Base-by-base conservation (phyloP, 2,329 filamentous ascomycete genomes). In the Calonectria naviculata region DNA sequence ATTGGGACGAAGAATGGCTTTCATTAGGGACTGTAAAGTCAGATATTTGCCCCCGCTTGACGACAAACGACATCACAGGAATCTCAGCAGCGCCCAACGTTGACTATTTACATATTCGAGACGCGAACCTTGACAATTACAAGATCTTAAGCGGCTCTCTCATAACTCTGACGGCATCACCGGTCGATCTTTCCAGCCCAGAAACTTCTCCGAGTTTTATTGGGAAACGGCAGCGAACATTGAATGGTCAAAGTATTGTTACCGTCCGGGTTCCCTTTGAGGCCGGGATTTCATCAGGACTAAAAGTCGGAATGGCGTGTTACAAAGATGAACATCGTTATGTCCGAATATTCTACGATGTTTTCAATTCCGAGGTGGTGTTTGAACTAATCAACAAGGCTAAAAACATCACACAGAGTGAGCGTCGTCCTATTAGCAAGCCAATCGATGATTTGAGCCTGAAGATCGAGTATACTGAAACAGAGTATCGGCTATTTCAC, bases 251-350 rank as follows among this genome's bases (percentile, higher is more conserved):
- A 26, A 65, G 63, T 36, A 44, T 21, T 17, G 62, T 44, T 15
- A 42, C 26, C 5, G 15, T 56, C 34, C 21, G 21, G 26, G 10
- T 41, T 24, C 13, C 47, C 17, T n/a, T 15, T 9, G 41, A 54
- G n/a, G 17, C 8, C 19, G 10, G 28, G 7, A 12, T 49, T 34
- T 49, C 46, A 6, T 17, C 19, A 34, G 21, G 49, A 7, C 46
- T 65, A 17, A 42, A 13, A 42, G 21, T 15, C 5, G 63, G 63
- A 7, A 31, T 65, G 15, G 63, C 47, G 3, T 65, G 38, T 13
- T 65, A 65, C 63, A 65, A 65, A 26, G 63, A 65, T 29, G 63
- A 56, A 13, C 63, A 65, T 28, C 47, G 63, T n/a, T 56, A 56
- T 34, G 13, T 56, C 3, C 46, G 63, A 21, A 56, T 65, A 42